Evolutionary conservation across 2,329 filamentous ascomycete genomes (phyloP).

Genomic region (Cercospora sesami): DNA sequence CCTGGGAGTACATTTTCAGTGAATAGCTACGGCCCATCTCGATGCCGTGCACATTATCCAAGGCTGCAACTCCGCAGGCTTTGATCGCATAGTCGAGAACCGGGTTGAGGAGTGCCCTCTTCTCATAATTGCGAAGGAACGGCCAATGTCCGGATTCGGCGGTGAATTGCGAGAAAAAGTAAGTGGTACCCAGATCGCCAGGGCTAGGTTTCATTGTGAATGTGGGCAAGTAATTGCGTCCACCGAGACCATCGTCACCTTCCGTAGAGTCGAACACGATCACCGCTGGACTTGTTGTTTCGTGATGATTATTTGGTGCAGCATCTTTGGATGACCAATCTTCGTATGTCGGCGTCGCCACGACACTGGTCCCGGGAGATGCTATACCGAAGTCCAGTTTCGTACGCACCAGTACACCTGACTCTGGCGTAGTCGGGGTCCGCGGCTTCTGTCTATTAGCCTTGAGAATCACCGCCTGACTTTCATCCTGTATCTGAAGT

Average conservation of each 20-base stretch:
- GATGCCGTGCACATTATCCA: constrained; percentile 34
- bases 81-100: constrained; percentile 34
- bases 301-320: constrained; percentile 29
- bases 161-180: constrained; percentile 38
- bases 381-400: constrained; percentile 14
- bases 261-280: constrained; percentile 2
- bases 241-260: neutral
- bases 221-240: constrained; percentile 4
- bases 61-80: constrained; percentile 37
- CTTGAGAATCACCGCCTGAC: constrained; percentile 32
- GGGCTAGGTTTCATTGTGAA: constrained; percentile 22
- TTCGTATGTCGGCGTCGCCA: constrained; percentile 22
- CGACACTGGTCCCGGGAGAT: constrained; percentile 1
- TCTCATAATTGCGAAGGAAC: constrained; percentile 28
- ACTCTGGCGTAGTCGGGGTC: constrained; percentile 22
- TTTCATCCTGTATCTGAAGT: constrained; percentile 40
- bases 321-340: constrained; percentile 33
- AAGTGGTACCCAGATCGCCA: constrained; percentile 34
- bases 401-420: constrained; percentile 1
- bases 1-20: constrained; percentile 33
- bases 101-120: constrained; percentile 26
- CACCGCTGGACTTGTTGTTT: neutral
- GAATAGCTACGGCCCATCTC: constrained; percentile 31
- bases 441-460: constrained; percentile 30
- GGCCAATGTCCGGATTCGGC: constrained; percentile 33